Evolutionary conservation across 2,329 filamentous ascomycete species (phyloP).

Genomic region (Zymoseptoria pseudotritici): DNA sequence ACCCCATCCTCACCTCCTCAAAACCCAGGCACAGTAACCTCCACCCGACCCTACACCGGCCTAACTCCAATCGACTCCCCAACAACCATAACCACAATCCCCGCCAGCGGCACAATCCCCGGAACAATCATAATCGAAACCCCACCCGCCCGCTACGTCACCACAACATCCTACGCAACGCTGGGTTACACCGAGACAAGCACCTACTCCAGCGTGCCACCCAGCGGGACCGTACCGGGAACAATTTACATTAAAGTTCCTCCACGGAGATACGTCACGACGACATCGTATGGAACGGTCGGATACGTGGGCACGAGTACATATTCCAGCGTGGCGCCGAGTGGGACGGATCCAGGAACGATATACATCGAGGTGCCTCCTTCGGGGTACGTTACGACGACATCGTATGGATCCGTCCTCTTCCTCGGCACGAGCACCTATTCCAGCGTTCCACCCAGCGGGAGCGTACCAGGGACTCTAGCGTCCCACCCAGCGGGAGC

Average conservation of each 20-base stretch:
- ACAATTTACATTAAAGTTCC: slow-evolving; percentile 4
- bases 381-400: not conserved
- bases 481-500: not conserved
- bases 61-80: not conserved
- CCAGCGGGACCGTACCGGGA: slow-evolving; percentile 2
- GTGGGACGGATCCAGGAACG: slow-evolving; percentile 2
- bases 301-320: not conserved
- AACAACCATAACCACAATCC: not conserved
- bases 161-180: not conserved
- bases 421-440: slow-evolving; percentile 1
- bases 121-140: not conserved
- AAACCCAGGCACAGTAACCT: not conserved
- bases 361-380: slow-evolving; percentile 4
- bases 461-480: not conserved
- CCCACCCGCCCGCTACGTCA: not conserved
- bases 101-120: not conserved
- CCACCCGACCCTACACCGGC: not conserved
- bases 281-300: not conserved
- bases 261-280: not conserved
- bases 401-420: not conserved
- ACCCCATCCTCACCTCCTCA: not conserved
- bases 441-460: slow-evolving; percentile 4
- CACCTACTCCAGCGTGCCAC: slow-evolving; percentile 4
- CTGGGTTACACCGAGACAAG: not conserved
- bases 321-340: slow-evolving; percentile 4